A percentile compares a stretch with the other conserved stretches of the same genome.
Conservation (phyloP, 2,329 filamentous ascomycete genomes). For the Thermomyces lanuginosus region DNA sequence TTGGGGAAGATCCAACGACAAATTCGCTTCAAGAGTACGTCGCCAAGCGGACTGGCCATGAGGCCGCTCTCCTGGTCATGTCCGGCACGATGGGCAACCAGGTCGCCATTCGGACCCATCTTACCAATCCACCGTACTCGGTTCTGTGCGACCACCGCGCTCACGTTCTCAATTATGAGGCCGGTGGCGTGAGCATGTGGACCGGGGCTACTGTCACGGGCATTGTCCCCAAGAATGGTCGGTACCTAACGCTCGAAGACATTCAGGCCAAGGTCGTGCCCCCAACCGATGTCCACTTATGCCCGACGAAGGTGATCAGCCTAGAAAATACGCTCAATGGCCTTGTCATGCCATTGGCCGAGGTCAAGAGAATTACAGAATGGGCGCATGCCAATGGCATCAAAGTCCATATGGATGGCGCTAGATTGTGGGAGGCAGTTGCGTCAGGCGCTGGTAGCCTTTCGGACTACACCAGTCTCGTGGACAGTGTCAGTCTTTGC, state of each 20-base stretch:
- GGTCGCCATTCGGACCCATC: slow-evolving; percentile 59
- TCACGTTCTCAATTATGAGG: slow-evolving; percentile 55
- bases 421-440: slow-evolving; percentile 67
- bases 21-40: slow-evolving; percentile 58
- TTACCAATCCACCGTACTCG: slow-evolving; percentile 62
- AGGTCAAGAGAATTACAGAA: slow-evolving; percentile 50
- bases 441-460: slow-evolving; percentile 51
- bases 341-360: slow-evolving; percentile 58
- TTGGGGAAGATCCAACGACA: slow-evolving; percentile 64
- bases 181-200: slow-evolving; percentile 51
- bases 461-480: slow-evolving; percentile 48
- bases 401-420: slow-evolving; percentile 62
- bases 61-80: slow-evolving; percentile 62
- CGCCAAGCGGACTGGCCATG: slow-evolving; percentile 56
- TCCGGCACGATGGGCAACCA: slow-evolving; percentile 95
- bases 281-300: slow-evolving; percentile 52
- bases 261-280: slow-evolving; percentile 49
- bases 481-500: slow-evolving; percentile 62
- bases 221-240: slow-evolving; percentile 52
- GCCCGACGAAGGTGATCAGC: slow-evolving; percentile 64
- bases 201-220: slow-evolving; percentile 54
- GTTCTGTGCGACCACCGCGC: slow-evolving; percentile 64
- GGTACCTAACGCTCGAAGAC: slow-evolving; percentile 62
- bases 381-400: slow-evolving; percentile 53
- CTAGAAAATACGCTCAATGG: slow-evolving; percentile 78